Conservation (phyloP, 768 basidiomycete genomes). For the Guyanaporus albipodus region DNA sequence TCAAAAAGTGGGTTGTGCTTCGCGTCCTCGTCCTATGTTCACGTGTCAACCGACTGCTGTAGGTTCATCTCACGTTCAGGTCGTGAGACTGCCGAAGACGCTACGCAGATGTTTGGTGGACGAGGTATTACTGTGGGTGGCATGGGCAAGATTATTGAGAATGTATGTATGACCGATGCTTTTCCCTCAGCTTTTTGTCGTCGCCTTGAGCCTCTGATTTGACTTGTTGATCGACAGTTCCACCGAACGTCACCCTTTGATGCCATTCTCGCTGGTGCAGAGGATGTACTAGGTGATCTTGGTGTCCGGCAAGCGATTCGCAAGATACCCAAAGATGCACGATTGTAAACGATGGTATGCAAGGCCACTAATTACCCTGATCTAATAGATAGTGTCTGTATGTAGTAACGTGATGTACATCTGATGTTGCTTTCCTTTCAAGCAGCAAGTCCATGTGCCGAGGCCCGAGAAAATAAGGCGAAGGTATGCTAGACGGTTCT, state of each 20-base stretch:
- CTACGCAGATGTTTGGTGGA: conserved; percentile 86
- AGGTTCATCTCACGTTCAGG: conserved; percentile 64
- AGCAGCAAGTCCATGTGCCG: not conserved
- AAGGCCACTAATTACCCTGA: not conserved
- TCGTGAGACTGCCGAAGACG: conserved; percentile 56
- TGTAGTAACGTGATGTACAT: conserved; percentile 8
- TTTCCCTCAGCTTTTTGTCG: no score
- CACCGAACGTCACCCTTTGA: conserved; percentile 83
- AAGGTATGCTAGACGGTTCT: conserved; percentile 9
- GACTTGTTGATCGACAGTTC: conserved; percentile 42
- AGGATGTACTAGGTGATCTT: conserved; percentile 70
- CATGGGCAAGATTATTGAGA: conserved; percentile 83
- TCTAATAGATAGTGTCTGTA: not conserved
- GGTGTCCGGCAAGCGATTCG: conserved; percentile 72
- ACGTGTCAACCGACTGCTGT: conserved; percentile 4
- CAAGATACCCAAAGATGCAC: conserved; percentile 56
- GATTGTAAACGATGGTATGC: conserved; percentile 32
- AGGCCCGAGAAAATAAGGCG: conserved; percentile 4
- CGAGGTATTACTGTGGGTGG: conserved; percentile 82
- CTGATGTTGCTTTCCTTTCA: not conserved
- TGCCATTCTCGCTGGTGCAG: conserved; percentile 77
- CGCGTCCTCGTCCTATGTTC: not conserved
- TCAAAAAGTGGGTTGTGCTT: conserved; percentile 67
- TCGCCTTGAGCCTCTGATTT: no score
- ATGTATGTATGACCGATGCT: conserved; percentile 42